Evolutionary conservation across 2,329 filamentous ascomycete species (phyloP).

Genomic region (Raffaelea albimanens): DNA sequence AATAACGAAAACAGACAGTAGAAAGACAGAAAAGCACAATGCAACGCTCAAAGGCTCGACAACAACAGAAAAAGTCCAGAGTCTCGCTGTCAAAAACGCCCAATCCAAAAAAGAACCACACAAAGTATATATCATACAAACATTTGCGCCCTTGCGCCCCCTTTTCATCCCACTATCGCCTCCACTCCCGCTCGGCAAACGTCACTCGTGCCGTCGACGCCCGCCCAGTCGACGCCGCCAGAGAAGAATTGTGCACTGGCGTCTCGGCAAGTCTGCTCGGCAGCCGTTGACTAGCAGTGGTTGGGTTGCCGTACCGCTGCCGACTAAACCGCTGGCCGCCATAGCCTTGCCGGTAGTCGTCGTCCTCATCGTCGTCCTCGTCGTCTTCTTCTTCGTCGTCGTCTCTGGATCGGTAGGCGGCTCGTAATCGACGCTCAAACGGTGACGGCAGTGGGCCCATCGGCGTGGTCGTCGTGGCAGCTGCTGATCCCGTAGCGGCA

Average conservation of each 20-base stretch:
- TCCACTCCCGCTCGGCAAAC: constrained; percentile 8
- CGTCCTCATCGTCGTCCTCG: too few species aligned
- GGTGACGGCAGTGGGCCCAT: constrained; percentile 14
- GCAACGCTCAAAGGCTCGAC: too few species aligned
- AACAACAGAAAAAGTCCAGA: too few species aligned
- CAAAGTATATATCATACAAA: too few species aligned
- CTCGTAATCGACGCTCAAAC: constrained; percentile 15
- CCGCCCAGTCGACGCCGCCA: neutral
- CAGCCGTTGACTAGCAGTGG: too few species aligned
- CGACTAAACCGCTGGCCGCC: too few species aligned
- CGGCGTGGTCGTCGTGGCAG: constrained; percentile 12
- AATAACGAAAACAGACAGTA: too few species aligned
- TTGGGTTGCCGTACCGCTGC: too few species aligned
- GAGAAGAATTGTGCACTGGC: neutral
- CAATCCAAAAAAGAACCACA: neutral
- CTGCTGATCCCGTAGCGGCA: neutral
- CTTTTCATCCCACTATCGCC: neutral
- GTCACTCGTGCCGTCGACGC: constrained; percentile 8
- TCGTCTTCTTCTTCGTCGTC: neutral
- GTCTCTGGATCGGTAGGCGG: constrained; percentile 8
- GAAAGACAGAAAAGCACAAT: too few species aligned
- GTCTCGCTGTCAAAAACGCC: too few species aligned
- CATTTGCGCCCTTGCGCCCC: neutral
- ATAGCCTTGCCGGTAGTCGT: too few species aligned
- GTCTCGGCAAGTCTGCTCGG: too few species aligned